phyloP scores from a whole-genome alignment of 768 basidiomycete species.

The Tricholoma flavovirens region DNA sequence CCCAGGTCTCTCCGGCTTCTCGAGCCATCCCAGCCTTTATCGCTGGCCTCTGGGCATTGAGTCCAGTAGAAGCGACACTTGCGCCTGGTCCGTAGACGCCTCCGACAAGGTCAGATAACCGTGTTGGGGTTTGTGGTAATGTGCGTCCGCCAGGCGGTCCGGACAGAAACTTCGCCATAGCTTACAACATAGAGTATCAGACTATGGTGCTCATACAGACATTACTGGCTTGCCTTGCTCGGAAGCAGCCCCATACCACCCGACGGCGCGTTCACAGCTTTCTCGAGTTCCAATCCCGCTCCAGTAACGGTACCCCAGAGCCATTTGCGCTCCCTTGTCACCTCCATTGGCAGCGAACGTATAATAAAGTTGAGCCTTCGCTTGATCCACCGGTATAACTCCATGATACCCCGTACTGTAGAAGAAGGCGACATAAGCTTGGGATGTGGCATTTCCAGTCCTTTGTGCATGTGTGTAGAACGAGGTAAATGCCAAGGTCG shows the following conservation, averaged over 20 bases:
- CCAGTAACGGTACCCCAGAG: slow-evolving; percentile 92
- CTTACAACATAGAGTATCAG: slow-evolving; percentile 28
- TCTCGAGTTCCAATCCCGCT: slow-evolving; percentile 90
- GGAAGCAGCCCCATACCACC: slow-evolving; percentile 88
- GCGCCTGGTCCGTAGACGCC: slow-evolving; percentile 96
- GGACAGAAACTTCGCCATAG: slow-evolving; percentile 72
- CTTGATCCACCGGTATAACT: slow-evolving; percentile 60
- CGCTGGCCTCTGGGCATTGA: slow-evolving; percentile 64
- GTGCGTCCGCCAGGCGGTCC: slow-evolving; percentile 92
- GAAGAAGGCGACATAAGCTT: slow-evolving; percentile 84
- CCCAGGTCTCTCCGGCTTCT: slow-evolving; percentile 90
- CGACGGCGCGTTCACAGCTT: slow-evolving; percentile 74
- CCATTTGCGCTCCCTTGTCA: slow-evolving; percentile 86
- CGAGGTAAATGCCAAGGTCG: slow-evolving; percentile 56
- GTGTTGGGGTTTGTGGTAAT: slow-evolving; percentile 73
- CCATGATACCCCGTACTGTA: slow-evolving; percentile 78
- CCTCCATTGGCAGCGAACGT: slow-evolving; percentile 91
- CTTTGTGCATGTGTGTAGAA: slow-evolving; percentile 56
- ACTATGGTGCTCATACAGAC: background rate
- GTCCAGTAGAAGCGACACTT: slow-evolving; percentile 84
- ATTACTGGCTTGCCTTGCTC: slow-evolving; percentile 54
- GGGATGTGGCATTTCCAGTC: slow-evolving; percentile 84
- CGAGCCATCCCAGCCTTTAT: slow-evolving; percentile 80
- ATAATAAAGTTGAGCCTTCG: slow-evolving; percentile 84
- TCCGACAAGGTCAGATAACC: slow-evolving; percentile 84